These are phyloP conservation scores for Kwoniella mangroviensis DNA, from an alignment of 768 basidiomycete genomes.

Conservation along the genomic window DNA sequence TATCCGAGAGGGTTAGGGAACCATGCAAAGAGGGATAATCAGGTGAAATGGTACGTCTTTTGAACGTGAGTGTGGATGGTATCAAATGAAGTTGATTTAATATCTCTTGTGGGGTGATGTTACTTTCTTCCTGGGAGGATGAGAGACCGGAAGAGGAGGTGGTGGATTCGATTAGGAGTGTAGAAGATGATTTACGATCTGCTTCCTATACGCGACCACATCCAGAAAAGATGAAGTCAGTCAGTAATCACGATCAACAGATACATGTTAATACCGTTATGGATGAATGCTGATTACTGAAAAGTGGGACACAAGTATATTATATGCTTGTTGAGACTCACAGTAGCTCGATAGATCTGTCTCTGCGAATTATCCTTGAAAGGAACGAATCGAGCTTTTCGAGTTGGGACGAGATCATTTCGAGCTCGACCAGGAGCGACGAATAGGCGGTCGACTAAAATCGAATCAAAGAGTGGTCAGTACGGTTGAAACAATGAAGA, in stretches of 20 bases:
- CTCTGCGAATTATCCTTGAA: slow-evolving; percentile 30
- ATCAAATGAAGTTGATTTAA: slow-evolving; percentile 29
- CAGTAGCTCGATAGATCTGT: slow-evolving; percentile 26
- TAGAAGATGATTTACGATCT: neutral
- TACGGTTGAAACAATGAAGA: too few relatives aligned
- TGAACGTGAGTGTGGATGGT: slow-evolving; percentile 30
- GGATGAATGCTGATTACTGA: too few relatives aligned
- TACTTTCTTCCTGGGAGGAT: neutral
- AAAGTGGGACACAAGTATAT: too few relatives aligned
- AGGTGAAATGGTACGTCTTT: neutral
- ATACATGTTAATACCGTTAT: neutral
- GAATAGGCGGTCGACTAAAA: slow-evolving; percentile 33
- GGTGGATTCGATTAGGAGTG: slow-evolving; percentile 18
- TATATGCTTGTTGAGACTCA: neutral
- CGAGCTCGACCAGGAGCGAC: slow-evolving; percentile 46
- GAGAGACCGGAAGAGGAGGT: slow-evolving; percentile 6
- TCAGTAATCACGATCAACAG: neutral
- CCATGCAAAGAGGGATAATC: neutral
- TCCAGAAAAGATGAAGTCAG: too few relatives aligned
- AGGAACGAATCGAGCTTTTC: slow-evolving; percentile 41
- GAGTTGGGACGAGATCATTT: slow-evolving; percentile 38
- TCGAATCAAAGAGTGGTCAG: neutral
- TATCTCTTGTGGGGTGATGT: slow-evolving; percentile 12
- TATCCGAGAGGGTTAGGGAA: neutral
- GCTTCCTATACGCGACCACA: neutral